Percentiles rank a stretch among this genome's conserved stretches.
These are phyloP conservation scores for Russula emetica DNA, from an alignment of 768 basidiomycete species.

Conservation along the genomic window DNA sequence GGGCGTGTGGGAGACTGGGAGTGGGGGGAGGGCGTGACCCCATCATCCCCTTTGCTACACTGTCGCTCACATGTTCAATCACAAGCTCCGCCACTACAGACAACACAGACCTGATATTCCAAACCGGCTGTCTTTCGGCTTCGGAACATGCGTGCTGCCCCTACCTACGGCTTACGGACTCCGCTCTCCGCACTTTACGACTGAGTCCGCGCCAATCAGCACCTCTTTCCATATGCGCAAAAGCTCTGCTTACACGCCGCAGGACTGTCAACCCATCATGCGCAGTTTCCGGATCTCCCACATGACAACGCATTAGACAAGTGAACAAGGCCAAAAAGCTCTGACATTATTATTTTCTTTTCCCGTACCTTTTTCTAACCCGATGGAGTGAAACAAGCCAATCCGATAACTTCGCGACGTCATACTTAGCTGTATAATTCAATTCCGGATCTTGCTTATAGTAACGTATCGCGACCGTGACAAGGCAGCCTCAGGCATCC, in stretches of 20 bases:
- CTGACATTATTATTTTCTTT: background rate
- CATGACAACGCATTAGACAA: background rate
- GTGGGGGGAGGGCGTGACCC: background rate
- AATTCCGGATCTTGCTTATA: background rate
- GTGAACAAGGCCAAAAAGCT: background rate
- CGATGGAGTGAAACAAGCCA: background rate
- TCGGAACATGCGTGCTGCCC: background rate
- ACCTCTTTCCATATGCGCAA: no score
- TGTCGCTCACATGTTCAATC: constrained; percentile 11
- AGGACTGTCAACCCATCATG: background rate
- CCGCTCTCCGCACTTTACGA: background rate
- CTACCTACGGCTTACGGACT: background rate
- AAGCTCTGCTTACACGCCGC: no score
- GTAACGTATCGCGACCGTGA: background rate
- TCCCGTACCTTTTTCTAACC: background rate
- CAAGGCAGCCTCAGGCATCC: background rate
- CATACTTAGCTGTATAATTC: background rate
- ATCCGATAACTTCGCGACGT: background rate
- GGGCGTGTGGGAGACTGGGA: background rate
- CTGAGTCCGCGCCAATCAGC: no score
- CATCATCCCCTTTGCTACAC: background rate
- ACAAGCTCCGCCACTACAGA: constrained; percentile 1
- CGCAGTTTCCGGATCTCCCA: background rate
- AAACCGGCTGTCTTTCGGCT: constrained; percentile 2
- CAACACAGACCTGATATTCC: background rate